These are phyloP conservation scores for Mortierella sp. DNA, from an alignment of 371 early-diverging fungal genomes.

Conservation along the genomic window DNA sequence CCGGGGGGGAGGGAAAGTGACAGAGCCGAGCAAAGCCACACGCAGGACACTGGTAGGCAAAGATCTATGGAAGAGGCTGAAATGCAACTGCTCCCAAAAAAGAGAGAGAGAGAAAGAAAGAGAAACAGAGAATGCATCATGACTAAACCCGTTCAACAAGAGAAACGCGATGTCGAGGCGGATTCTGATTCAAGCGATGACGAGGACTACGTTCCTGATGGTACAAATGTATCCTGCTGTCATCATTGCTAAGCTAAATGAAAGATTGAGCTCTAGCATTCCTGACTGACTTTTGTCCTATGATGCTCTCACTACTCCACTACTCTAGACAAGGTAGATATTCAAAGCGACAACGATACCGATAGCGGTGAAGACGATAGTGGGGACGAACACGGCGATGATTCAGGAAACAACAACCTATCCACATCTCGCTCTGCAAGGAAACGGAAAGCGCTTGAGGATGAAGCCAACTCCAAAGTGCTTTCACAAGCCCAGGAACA, in stretches of 20 bases:
- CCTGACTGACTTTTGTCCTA: too few relatives aligned
- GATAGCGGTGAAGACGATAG: slow-evolving; percentile 34
- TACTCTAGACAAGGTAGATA: slow-evolving; percentile 23
- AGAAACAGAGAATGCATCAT: too few relatives aligned
- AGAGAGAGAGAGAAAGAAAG: too few relatives aligned
- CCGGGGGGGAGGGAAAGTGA: too few relatives aligned
- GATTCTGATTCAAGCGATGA: slow-evolving; percentile 51
- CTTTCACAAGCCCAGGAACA: slow-evolving; percentile 15
- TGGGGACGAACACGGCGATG: neutral
- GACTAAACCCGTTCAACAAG: slow-evolving; percentile 2
- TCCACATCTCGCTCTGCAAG: slow-evolving; percentile 35
- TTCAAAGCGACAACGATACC: slow-evolving; percentile 33
- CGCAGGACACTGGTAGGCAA: too few relatives aligned
- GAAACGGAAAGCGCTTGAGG: slow-evolving; percentile 15
- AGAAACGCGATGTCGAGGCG: slow-evolving; percentile 23
- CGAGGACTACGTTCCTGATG: slow-evolving; percentile 49
- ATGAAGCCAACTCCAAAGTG: neutral
- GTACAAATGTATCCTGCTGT: slow-evolving; percentile 10
- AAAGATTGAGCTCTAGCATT: too few relatives aligned
- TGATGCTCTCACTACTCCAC: too few relatives aligned
- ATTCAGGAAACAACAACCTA: neutral
- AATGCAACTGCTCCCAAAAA: too few relatives aligned
- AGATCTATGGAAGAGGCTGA: too few relatives aligned
- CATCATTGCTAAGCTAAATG: too few relatives aligned
- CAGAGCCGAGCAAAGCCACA: too few relatives aligned